These are phyloP conservation scores for Bretschneidera sinensis DNA, from an alignment of 345 rosid genomes.

Conservation along the genomic window DNA sequence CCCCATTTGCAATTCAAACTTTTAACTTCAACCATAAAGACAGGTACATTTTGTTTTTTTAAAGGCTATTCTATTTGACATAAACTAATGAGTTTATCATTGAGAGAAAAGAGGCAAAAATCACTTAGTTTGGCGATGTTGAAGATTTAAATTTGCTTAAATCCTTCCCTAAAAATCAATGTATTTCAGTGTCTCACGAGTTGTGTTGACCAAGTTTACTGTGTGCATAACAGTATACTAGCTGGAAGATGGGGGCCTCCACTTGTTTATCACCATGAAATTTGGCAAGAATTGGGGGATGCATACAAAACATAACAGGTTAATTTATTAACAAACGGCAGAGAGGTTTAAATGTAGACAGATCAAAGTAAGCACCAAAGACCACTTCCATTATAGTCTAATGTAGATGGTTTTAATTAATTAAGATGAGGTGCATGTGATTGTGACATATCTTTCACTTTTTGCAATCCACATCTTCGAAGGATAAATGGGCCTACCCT, in stretches of 20 bases:
- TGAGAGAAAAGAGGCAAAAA: background rate
- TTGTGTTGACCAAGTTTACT: no score
- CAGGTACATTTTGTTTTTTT: no score
- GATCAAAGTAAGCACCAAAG: no score
- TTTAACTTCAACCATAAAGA: background rate
- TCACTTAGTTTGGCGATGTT: no score
- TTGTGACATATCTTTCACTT: slow-evolving; percentile 25
- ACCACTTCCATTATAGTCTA: slow-evolving; percentile 5
- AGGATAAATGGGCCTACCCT: slow-evolving; percentile 31
- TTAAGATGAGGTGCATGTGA: slow-evolving; percentile 45
- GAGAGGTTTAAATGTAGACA: background rate
- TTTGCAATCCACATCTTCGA: slow-evolving; percentile 38
- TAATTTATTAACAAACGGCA: no score
- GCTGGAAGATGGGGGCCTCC: slow-evolving; percentile 7
- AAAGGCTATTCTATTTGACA: background rate
- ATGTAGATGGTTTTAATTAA: slow-evolving; percentile 1
- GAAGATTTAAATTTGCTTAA: no score
- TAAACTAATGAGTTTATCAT: no score
- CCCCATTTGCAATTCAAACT: background rate
- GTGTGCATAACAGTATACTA: background rate
- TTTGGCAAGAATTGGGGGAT: background rate
- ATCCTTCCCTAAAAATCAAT: no score
- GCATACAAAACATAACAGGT: background rate
- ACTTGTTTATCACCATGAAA: background rate
- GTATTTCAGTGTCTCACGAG: slow-evolving; percentile 1